Evolutionary conservation across 306 rosid genomes (phyloP).

Genomic region (Sicyos edulis): DNA sequence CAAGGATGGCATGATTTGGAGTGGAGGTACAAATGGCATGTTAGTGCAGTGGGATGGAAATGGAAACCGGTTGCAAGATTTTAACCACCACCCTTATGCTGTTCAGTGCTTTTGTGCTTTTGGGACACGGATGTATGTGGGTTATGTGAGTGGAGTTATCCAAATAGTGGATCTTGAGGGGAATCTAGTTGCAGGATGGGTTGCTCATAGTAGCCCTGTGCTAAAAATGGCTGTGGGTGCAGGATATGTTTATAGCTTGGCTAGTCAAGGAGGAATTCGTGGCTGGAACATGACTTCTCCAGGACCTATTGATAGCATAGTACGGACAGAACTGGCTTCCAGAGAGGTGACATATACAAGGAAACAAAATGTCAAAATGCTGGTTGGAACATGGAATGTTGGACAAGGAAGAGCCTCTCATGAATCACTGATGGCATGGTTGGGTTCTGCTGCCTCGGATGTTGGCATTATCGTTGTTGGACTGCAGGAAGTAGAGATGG

Average conservation of each 20-base stretch:
- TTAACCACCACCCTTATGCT: conserved; percentile 60
- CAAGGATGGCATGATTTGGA: conserved; percentile 88
- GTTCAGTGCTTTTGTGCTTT: conserved; percentile 80
- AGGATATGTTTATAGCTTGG: conserved; percentile 72
- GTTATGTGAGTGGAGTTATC: conserved; percentile 78
- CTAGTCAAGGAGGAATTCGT: conserved; percentile 91
- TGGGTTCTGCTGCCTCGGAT: conserved; percentile 80
- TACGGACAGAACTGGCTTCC: conserved; percentile 63
- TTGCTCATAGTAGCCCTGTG: conserved; percentile 88
- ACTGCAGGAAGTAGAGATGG: conserved; percentile 99
- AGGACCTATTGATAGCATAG: conserved; percentile 60
- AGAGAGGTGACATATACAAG: conserved; percentile 58
- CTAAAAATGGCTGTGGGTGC: conserved; percentile 66
- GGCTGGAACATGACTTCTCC: conserved; percentile 93
- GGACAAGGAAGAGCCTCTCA: conserved; percentile 97
- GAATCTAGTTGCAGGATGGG: conserved; percentile 74
- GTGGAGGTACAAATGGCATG: conserved; percentile 89
- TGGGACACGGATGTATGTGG: conserved; percentile 68
- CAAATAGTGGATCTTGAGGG: conserved; percentile 89
- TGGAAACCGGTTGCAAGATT: conserved; percentile 79
- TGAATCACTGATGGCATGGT: conserved; percentile 73
- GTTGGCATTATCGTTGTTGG: conserved; percentile 94
- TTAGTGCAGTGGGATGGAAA: conserved; percentile 88
- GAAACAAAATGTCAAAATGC: conserved; percentile 63
- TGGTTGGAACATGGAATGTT: conserved; percentile 96